Evolutionary conservation across 148 eudicot species (phyloP).

Genomic region (Chenopodium quinoa): DNA sequence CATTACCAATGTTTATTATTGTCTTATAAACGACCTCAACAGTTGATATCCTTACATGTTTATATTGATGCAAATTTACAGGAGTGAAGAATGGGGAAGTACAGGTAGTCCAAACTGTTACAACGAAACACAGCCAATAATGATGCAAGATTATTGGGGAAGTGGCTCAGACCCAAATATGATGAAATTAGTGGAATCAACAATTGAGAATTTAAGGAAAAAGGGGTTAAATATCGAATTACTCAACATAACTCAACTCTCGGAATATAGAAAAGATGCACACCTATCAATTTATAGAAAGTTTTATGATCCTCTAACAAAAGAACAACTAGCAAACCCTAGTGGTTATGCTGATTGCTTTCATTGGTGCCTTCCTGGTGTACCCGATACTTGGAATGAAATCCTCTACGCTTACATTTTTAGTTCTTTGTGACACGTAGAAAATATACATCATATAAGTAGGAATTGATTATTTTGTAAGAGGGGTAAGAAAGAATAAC

Average conservation of each 20-base stretch:
- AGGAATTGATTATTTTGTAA: too few species aligned
- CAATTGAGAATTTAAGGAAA: constrained; percentile 38
- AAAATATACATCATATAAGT: too few species aligned
- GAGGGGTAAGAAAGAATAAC: too few species aligned
- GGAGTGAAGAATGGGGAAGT: constrained; percentile 85
- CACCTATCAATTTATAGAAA: constrained; percentile 42
- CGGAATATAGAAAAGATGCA: constrained; percentile 76
- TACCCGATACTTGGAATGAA: constrained; percentile 74
- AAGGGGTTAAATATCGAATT: constrained; percentile 56
- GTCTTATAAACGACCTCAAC: too few species aligned
- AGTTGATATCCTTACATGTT: too few species aligned
- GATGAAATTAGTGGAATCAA: constrained; percentile 47
- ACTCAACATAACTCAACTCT: constrained; percentile 77
- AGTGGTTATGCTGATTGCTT: constrained; percentile 46
- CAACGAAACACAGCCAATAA: constrained; percentile 63
- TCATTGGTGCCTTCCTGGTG: constrained; percentile 81
- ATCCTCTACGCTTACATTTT: constrained; percentile 49
- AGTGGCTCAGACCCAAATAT: constrained; percentile 58
- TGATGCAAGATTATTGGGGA: constrained; percentile 50
- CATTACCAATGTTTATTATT: too few species aligned
- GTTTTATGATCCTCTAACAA: constrained; percentile 27
- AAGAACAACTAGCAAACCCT: constrained; percentile 40
- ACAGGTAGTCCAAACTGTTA: constrained; percentile 51
- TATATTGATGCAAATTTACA: constrained; percentile 9
- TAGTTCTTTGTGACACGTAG: constrained; percentile 13